These are phyloP conservation scores for Chrysanthemum lavandulifolium DNA, from an alignment of 129 eudicot genomes.

Conservation along the genomic window DNA sequence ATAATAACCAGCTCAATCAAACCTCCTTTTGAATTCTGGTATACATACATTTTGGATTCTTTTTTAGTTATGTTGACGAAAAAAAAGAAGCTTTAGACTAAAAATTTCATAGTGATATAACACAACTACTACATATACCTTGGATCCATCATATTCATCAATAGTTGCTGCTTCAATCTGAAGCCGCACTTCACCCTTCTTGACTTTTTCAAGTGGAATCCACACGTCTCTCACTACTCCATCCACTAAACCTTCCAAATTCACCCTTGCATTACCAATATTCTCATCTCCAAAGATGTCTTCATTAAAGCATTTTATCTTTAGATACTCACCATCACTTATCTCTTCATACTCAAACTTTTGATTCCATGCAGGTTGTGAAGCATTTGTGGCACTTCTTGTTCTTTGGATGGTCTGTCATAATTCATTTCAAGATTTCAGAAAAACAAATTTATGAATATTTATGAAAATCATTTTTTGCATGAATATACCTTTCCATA, in stretches of 20 bases:
- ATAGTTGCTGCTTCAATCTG: conserved; percentile 62
- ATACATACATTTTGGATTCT: not conserved
- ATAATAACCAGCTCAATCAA: conserved; percentile 81
- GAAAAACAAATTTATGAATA: not conserved
- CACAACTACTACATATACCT: conserved; percentile 36
- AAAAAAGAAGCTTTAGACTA: not conserved
- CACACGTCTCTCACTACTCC: conserved; percentile 76
- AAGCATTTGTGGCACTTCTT: conserved; percentile 47
- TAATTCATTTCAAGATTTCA: not conserved
- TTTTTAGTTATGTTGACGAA: too few relatives aligned
- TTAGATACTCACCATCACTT: conserved; percentile 76
- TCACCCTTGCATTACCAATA: conserved; percentile 92
- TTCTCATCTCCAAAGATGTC: conserved; percentile 80
- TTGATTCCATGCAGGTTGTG: conserved; percentile 78
- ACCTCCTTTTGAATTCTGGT: conserved; percentile 64
- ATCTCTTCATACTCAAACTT: conserved; percentile 94
- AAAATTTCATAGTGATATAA: not conserved
- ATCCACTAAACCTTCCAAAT: conserved; percentile 82
- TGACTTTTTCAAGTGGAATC: conserved; percentile 93
- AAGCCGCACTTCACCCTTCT: conserved; percentile 80
- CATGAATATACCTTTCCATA: conserved; percentile 77
- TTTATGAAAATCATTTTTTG: too few relatives aligned
- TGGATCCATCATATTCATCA: conserved; percentile 50
- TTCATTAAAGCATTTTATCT: conserved; percentile 67
- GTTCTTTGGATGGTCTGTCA: conserved; percentile 63